These are phyloP conservation scores for Micractinium sp. DNA, from an alignment of 139 green algal genomes.

Conservation along the genomic window DNA sequence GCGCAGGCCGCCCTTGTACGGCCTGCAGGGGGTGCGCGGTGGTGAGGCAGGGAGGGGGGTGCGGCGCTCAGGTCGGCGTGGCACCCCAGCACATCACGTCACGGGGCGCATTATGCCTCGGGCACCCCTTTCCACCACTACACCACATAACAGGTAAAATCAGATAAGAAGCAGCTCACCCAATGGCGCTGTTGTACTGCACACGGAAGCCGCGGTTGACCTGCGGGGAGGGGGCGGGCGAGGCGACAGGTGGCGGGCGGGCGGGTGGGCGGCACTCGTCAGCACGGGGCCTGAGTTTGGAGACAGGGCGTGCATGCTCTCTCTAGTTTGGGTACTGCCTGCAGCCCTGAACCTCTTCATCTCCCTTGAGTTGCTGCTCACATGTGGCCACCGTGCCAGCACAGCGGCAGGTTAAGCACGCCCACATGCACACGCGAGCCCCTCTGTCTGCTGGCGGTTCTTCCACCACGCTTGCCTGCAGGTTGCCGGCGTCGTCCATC, in stretches of 20 bases:
- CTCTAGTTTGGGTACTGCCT: too few species aligned
- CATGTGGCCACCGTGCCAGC: too few species aligned
- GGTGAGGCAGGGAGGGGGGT: too few species aligned
- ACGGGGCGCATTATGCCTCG: too few species aligned
- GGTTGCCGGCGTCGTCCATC: slow-evolving; percentile 61
- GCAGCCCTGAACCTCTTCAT: too few species aligned
- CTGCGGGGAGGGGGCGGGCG: slow-evolving; percentile 3
- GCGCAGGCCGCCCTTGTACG: slow-evolving; percentile 67
- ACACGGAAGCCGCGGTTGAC: slow-evolving; percentile 81
- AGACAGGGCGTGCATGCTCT: background rate
- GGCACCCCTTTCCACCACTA: background rate
- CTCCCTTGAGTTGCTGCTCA: background rate
- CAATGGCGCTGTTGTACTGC: slow-evolving; percentile 80
- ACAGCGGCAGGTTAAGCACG: background rate
- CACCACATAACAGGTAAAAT: slow-evolving; percentile 65
- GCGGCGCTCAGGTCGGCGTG: too few species aligned
- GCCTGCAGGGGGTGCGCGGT: too few species aligned
- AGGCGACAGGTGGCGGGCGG: background rate
- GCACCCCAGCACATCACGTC: too few species aligned
- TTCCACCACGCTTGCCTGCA: slow-evolving; percentile 38
- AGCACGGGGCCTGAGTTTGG: background rate
- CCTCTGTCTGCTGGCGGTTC: too few species aligned
- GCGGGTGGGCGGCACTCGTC: background rate
- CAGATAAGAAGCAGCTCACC: too few species aligned
- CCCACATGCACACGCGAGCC: too few species aligned